Evolutionary conservation across 2,329 filamentous ascomycete genomes (phyloP).

Genomic region (Hawksworthiomyces lignivorus): DNA sequence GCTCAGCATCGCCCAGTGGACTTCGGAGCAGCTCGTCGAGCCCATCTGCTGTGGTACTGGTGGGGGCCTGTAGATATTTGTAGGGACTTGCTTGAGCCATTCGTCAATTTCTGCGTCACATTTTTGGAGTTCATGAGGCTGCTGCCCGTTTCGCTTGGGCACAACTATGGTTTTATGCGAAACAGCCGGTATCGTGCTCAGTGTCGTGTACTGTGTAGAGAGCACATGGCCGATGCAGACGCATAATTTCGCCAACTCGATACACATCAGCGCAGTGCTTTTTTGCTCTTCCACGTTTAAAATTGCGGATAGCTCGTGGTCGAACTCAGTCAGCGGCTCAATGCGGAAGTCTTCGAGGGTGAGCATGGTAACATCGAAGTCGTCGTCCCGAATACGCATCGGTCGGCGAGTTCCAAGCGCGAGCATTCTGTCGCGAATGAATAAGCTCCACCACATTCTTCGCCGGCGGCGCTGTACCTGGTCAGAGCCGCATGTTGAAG

Average conservation of each 20-base stretch:
- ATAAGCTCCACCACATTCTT: conserved; percentile 64
- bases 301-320: not conserved
- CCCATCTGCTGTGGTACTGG: no score
- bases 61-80: not conserved
- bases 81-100: not conserved
- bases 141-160: not conserved
- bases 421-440: conserved; percentile 59
- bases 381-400: conserved; percentile 58
- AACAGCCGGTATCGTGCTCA: not conserved
- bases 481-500: conserved; percentile 51
- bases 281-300: not conserved
- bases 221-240: conserved; percentile 59
- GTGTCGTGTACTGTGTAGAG: conserved; percentile 48
- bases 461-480: conserved; percentile 54
- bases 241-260: conserved; percentile 59
- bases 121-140: not conserved
- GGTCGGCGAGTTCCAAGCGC: conserved; percentile 61
- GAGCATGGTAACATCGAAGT: conserved; percentile 61
- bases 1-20: conserved; percentile 5
- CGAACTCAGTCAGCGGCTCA: conserved; percentile 33
- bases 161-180: conserved; percentile 4
- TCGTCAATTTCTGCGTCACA: conserved; percentile 2
- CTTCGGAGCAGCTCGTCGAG: not conserved
- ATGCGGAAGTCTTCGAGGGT: conserved; percentile 52
- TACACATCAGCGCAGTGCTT: conserved; percentile 42